Percentiles rank a stretch among this genome's conserved stretches.
Evolutionary conservation across 148 eudicot genomes (phyloP).

Genomic region (Cornus controversa): DNA sequence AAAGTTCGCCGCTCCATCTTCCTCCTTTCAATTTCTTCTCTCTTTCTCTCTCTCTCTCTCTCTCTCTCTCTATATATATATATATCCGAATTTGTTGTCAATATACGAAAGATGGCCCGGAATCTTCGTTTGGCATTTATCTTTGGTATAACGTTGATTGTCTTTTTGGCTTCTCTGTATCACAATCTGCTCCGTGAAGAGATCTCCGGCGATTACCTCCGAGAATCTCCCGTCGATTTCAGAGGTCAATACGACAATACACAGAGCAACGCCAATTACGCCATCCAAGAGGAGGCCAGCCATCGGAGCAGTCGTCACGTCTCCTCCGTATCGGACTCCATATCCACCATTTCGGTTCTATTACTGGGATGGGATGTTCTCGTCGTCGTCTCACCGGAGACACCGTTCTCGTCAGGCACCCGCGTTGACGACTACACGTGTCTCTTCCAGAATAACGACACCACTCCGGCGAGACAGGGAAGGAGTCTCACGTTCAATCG

Average conservation of each 20-base stretch:
- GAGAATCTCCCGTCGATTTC: background rate
- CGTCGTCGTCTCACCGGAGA: slow-evolving; percentile 39
- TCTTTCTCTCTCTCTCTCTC: background rate
- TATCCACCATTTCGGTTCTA: slow-evolving; percentile 33
- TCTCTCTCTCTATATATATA: background rate
- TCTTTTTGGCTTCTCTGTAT: slow-evolving; percentile 24
- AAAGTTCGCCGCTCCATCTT: background rate
- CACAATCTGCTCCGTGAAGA: slow-evolving; percentile 10
- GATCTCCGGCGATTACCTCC: slow-evolving; percentile 1
- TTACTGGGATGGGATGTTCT: slow-evolving; percentile 62
- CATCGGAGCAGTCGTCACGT: background rate
- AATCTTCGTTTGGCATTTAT: slow-evolving; percentile 23
- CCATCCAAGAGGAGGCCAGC: slow-evolving; percentile 3
- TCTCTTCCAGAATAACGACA: slow-evolving; percentile 30
- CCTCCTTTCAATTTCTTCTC: background rate
- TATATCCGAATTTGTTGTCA: background rate
- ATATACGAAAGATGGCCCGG: slow-evolving; percentile 22
- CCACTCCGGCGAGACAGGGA: slow-evolving; percentile 39
- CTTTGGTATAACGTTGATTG: slow-evolving; percentile 13
- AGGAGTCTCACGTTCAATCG: slow-evolving; percentile 35
- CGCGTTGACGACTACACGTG: slow-evolving; percentile 26
- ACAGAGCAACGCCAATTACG: slow-evolving; percentile 10
- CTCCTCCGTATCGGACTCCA: slow-evolving; percentile 13
- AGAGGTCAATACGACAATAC: background rate
- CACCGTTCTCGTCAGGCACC: background rate